A percentile compares a stretch with the other conserved stretches of the same genome.
phyloP scores from a whole-genome alignment of 2,329 filamentous ascomycete species.

The Xylaria sp. region DNA sequence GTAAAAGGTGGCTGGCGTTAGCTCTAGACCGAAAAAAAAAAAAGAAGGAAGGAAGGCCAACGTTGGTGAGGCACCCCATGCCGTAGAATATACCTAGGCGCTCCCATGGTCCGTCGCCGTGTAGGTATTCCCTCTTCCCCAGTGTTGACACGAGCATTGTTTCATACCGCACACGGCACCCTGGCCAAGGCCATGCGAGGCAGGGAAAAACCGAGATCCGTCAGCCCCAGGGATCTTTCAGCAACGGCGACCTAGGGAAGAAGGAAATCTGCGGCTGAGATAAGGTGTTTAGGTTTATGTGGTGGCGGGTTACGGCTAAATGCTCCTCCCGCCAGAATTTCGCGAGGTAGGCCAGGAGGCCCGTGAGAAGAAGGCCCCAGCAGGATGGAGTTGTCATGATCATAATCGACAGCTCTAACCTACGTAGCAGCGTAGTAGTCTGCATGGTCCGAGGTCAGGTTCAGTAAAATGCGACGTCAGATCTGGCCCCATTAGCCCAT shows the following conservation, averaged over 20 bases:
- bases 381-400: background rate
- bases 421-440: too few relatives aligned
- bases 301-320: background rate
- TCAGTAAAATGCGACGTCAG: conserved; percentile 19
- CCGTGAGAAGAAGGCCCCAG: background rate
- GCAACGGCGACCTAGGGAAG: background rate
- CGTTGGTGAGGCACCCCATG: conserved; percentile 2
- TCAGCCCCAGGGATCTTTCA: background rate
- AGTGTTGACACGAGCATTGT: conserved; percentile 25
- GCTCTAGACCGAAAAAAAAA: background rate
- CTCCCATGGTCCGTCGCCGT: conserved; percentile 1
- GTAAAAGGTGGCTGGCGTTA: background rate
- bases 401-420: conserved; percentile 1
- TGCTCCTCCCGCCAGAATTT: background rate
- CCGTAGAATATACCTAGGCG: conserved; percentile 7
- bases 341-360: too few relatives aligned
- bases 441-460: conserved; percentile 15
- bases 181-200: conserved; percentile 6
- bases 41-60: background rate
- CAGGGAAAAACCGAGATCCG: conserved; percentile 2
- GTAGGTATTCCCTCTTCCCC: conserved; percentile 16
- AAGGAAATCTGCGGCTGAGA: conserved; percentile 11
- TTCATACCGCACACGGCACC: conserved; percentile 19
- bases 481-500: conserved; percentile 5
- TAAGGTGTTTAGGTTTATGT: background rate